These are phyloP conservation scores for Phytophthora idaei DNA, from an alignment of 352 stramenopile species.

Conservation along the genomic window DNA sequence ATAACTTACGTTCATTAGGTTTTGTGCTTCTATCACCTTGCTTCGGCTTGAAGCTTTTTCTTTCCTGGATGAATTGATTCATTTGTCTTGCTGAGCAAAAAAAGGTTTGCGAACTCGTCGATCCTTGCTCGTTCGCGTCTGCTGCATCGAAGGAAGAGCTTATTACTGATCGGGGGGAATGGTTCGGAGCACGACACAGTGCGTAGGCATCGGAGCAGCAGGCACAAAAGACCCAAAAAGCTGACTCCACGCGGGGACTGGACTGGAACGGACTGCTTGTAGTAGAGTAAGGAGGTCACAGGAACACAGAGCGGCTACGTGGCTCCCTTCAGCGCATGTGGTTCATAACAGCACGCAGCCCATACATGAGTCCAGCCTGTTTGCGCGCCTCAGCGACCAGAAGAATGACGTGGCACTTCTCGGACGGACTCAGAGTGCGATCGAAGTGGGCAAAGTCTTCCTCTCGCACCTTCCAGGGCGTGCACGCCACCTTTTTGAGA, in stretches of 20 bases:
- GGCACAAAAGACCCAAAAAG: slow-evolving; percentile 9
- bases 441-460: slow-evolving; percentile 89
- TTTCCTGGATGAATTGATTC: slow-evolving; percentile 35
- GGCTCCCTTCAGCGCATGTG: slow-evolving; percentile 74
- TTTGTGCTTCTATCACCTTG: slow-evolving; percentile 40
- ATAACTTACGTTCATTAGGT: slow-evolving; percentile 50
- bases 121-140: slow-evolving; percentile 31
- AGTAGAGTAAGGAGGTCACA: slow-evolving; percentile 10
- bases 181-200: slow-evolving; percentile 17
- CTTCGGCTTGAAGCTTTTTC: slow-evolving; percentile 19
- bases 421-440: slow-evolving; percentile 70
- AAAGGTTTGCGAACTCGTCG: slow-evolving; percentile 22
- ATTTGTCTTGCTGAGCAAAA: slow-evolving; percentile 40
- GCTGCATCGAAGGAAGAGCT: slow-evolving; percentile 41
- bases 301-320: slow-evolving; percentile 18
- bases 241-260: slow-evolving; percentile 24
- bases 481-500: slow-evolving; percentile 87
- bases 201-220: slow-evolving; percentile 17
- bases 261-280: slow-evolving; percentile 34
- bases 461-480: slow-evolving; percentile 79
- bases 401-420: slow-evolving; percentile 88
- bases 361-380: slow-evolving; percentile 89
- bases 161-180: slow-evolving; percentile 22
- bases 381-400: slow-evolving; percentile 85
- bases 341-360: slow-evolving; percentile 84